Evolutionary conservation across 108 stramenopile species (phyloP).

Genomic region (Tribonema minus): DNA sequence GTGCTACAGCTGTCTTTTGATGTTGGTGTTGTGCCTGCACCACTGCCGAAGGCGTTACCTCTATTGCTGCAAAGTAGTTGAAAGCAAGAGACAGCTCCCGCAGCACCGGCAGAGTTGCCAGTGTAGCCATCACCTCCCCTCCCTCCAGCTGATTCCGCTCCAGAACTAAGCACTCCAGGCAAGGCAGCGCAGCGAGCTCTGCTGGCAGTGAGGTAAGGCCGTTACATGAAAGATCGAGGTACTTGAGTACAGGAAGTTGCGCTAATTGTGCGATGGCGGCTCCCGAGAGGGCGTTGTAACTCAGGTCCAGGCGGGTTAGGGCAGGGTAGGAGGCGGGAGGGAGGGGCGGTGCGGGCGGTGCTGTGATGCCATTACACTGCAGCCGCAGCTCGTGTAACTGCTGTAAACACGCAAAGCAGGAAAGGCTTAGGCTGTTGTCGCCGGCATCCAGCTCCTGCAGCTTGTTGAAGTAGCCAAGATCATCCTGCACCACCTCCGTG

Average conservation of each 20-base stretch:
- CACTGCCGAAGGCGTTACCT: background rate
- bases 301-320: slow-evolving; percentile 48
- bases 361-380: slow-evolving; percentile 42
- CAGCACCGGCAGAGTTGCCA: slow-evolving; percentile 29
- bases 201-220: slow-evolving; percentile 32
- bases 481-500: slow-evolving; percentile 26
- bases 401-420: slow-evolving; percentile 28
- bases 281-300: slow-evolving; percentile 46
- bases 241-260: slow-evolving; percentile 19
- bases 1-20: background rate
- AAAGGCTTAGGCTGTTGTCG: slow-evolving; percentile 45
- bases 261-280: slow-evolving; percentile 14
- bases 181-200: slow-evolving; percentile 1
- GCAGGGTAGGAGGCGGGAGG: background rate
- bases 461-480: slow-evolving; percentile 41
- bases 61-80: too few relatives aligned
- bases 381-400: slow-evolving; percentile 50
- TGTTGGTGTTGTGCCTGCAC: background rate
- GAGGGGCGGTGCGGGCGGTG: background rate
- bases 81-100: slow-evolving; percentile 45
- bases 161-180: slow-evolving; percentile 40
- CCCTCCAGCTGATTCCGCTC: slow-evolving; percentile 51
- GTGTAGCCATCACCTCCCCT: slow-evolving; percentile 16
- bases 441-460: slow-evolving; percentile 44
- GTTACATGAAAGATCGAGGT: slow-evolving; percentile 55